Percentiles rank a stretch among this genome's conserved stretches.
Conservation (phyloP, 305 asterid genomes). For the Fraxinus albicans region DNA sequence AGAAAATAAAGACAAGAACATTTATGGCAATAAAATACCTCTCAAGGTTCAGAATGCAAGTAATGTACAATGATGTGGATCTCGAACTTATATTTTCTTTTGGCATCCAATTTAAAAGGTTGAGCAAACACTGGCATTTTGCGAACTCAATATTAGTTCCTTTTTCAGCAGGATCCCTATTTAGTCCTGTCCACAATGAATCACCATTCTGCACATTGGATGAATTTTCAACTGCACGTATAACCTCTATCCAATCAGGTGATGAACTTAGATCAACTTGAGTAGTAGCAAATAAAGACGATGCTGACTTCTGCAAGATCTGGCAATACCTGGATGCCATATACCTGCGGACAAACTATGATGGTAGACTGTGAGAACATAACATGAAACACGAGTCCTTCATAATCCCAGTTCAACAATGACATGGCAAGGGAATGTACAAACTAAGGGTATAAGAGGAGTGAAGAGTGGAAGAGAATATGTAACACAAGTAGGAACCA, state of each 20-base stretch:
- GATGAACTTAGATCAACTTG: slow-evolving; percentile 52
- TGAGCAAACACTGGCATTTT: slow-evolving; percentile 54
- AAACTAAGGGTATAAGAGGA: slow-evolving; percentile 4
- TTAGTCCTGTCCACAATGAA: slow-evolving; percentile 28
- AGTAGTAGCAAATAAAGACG: slow-evolving; percentile 48
- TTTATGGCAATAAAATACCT: slow-evolving; percentile 43
- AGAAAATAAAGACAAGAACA: slow-evolving; percentile 11
- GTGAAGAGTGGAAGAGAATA: neutral
- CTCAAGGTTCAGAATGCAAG: slow-evolving; percentile 81
- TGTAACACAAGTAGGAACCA: slow-evolving; percentile 9
- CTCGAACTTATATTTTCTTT: slow-evolving; percentile 61
- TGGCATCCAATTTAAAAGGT: slow-evolving; percentile 71
- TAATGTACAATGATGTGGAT: slow-evolving; percentile 53
- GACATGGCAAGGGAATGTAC: slow-evolving; percentile 13
- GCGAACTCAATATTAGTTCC: slow-evolving; percentile 41
- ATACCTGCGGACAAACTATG: slow-evolving; percentile 75
- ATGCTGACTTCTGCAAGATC: slow-evolving; percentile 57
- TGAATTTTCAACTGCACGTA: slow-evolving; percentile 43
- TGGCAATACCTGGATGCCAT: slow-evolving; percentile 70
- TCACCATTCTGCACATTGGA: slow-evolving; percentile 28
- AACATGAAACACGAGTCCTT: slow-evolving; percentile 4
- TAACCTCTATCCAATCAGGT: slow-evolving; percentile 61
- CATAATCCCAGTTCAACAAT: slow-evolving; percentile 17
- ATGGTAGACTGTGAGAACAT: slow-evolving; percentile 42
- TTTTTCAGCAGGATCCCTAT: slow-evolving; percentile 34